These are phyloP conservation scores for Murraya paniculata DNA, from an alignment of 345 rosid genomes.

Conservation along the genomic window DNA sequence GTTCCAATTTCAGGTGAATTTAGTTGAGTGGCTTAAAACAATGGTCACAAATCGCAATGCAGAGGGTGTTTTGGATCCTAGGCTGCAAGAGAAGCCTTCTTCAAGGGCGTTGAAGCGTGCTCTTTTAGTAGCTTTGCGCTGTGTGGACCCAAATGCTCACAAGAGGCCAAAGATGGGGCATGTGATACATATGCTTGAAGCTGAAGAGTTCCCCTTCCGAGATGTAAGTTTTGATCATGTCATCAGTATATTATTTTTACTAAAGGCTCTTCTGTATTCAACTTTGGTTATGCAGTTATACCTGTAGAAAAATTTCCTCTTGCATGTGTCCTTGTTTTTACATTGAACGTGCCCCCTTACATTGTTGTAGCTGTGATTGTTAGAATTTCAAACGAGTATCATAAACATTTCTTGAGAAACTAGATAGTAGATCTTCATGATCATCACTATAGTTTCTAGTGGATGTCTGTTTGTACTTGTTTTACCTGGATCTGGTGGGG, in stretches of 20 bases:
- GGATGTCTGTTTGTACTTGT: background rate
- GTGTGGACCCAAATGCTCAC: constrained; percentile 94
- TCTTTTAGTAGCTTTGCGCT: constrained; percentile 82
- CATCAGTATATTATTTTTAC: background rate
- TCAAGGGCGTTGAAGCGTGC: constrained; percentile 83
- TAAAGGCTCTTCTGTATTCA: background rate
- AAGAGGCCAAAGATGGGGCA: constrained; percentile 97
- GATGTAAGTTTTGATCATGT: constrained; percentile 43
- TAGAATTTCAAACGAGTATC: background rate
- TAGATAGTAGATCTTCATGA: background rate
- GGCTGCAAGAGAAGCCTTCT: constrained; percentile 73
- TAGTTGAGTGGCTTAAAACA: constrained; percentile 91
- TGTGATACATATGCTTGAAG: constrained; percentile 95
- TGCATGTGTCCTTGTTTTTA: background rate
- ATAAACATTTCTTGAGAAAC: background rate
- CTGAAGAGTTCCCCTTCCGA: constrained; percentile 78
- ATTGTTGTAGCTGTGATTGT: background rate
- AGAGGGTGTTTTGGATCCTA: constrained; percentile 83
- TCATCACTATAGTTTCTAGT: background rate
- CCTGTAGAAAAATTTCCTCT: background rate
- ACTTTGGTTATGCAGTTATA: background rate
- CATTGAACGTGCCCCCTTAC: background rate
- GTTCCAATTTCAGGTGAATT: constrained; percentile 58
- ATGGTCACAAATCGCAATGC: constrained; percentile 84
- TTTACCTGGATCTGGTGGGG: background rate